Evolutionary conservation across 2,329 filamentous ascomycete genomes (phyloP), one percentile per base, ranked within the genome.

Genomic region (Coniella lustricola): DNA sequence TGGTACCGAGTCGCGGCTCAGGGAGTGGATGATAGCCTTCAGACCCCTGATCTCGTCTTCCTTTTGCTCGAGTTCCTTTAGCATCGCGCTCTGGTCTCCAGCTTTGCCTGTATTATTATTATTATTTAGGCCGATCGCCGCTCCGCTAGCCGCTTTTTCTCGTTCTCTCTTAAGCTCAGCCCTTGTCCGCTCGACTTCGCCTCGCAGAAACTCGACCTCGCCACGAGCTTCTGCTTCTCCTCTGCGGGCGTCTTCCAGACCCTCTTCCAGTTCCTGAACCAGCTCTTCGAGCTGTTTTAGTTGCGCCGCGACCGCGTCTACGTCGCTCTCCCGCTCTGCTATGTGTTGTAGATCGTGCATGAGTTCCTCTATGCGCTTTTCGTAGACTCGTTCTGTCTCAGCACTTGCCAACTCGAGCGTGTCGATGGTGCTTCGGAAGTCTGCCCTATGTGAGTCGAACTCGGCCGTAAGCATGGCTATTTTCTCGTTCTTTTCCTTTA

Each of bases 21-120:
- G 75, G 16, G 89, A 95, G 67, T 97, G 91, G 52, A 98, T 97
- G 62, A 98, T 97, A 37, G 93, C 91, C 67, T 97, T 98, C 55
- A 98, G 77, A 40, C 93, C 93, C 54, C 91, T 81, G 60, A 98
- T 97, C 70, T 98, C 93, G 59, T 98, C 93, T 60, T 98, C 91
- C 63, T 94, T 93, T 62, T 95, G 87, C 62, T 94, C 90, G 25
- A 97, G 68, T 55, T 95, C 90, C 64, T 88, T 88, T 37, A 79
- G 76, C 40, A 72, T 65, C 20, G 73, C 69, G 9, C 70, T 65
- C 2, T 74, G 71, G 10, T 74, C 72, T 29, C 25, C 25, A 21
- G 62, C 65, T 45, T 62, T 65, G 1, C 52, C 40, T 13, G 61
- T 57, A 29, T 57, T 59, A 36, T 60, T 60, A 4, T 57, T 54